These are phyloP conservation scores for Kodamaea laetipori DNA, from an alignment of 805 yeast genomes.

Conservation along the genomic window DNA sequence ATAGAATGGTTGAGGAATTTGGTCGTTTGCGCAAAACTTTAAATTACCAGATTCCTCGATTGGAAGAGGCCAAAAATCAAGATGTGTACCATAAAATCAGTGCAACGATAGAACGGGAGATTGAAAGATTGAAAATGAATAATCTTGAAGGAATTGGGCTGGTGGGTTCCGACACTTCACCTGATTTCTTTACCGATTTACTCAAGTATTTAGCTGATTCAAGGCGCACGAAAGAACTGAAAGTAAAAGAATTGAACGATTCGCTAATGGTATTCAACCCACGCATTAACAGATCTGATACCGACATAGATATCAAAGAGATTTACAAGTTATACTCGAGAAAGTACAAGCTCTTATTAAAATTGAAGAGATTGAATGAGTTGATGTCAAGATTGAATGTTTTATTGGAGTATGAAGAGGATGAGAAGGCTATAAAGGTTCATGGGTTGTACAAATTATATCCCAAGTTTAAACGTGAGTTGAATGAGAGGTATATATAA, in stretches of 20 bases:
- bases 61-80: constrained; percentile 12
- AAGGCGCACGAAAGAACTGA: constrained; percentile 15
- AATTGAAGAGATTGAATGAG: constrained; percentile 17
- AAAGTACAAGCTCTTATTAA: constrained; percentile 17
- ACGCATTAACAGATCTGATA: not conserved
- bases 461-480: constrained; percentile 13
- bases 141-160: constrained; percentile 16
- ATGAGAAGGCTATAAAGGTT: constrained; percentile 10
- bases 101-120: constrained; percentile 8
- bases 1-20: constrained; percentile 14
- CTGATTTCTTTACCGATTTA: constrained; percentile 13
- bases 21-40: constrained; percentile 11
- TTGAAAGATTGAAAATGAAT: constrained; percentile 5
- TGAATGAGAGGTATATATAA: constrained; percentile 16
- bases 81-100: constrained; percentile 9
- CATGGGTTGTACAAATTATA: constrained; percentile 6
- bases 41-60: constrained; percentile 12
- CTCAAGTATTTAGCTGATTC: constrained; percentile 17
- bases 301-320: constrained; percentile 6
- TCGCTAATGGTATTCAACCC: constrained; percentile 15
- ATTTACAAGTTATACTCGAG: constrained; percentile 15
- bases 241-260: constrained; percentile 14
- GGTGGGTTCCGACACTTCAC: constrained; percentile 11
- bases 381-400: constrained; percentile 16
- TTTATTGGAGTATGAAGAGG: constrained; percentile 18